Percentiles rank a stretch among this genome's conserved stretches.
These are phyloP conservation scores for Saccharomycopsis lassenensis DNA, from an alignment of 805 yeast species.

Conservation along the genomic window DNA sequence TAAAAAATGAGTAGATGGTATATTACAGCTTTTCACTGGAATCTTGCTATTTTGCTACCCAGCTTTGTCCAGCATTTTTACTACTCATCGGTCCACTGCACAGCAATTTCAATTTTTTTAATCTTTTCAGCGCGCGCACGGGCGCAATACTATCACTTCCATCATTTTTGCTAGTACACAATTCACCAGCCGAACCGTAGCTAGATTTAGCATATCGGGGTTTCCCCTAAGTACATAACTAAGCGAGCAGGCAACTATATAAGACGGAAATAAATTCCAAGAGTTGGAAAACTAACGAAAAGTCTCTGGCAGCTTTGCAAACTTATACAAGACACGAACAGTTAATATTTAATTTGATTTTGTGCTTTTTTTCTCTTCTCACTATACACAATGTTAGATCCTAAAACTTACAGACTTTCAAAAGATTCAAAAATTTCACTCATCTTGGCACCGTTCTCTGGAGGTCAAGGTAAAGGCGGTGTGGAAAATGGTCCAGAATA, in stretches of 20 bases:
- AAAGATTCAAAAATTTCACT: conserved; percentile 49
- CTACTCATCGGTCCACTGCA: background rate
- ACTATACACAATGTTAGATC: conserved; percentile 12
- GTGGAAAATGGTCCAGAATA: conserved; percentile 91
- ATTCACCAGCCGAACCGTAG: too few relatives aligned
- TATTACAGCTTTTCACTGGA: conserved; percentile 1
- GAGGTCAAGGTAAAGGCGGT: conserved; percentile 91
- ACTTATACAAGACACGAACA: too few relatives aligned
- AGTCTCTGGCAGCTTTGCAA: too few relatives aligned
- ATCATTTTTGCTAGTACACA: background rate
- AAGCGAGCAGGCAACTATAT: background rate
- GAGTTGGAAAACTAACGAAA: background rate
- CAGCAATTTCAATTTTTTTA: background rate
- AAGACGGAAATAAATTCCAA: background rate
- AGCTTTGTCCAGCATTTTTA: conserved; percentile 1
- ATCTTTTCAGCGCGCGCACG: background rate
- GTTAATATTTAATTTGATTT: background rate
- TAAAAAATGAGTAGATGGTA: too few relatives aligned
- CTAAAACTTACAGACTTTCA: conserved; percentile 38
- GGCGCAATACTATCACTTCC: background rate
- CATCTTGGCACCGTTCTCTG: conserved; percentile 85
- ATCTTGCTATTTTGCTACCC: background rate
- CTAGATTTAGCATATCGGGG: too few relatives aligned
- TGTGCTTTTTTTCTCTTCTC: background rate
- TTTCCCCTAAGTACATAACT: background rate